phyloP scores from a whole-genome alignment of 2,329 filamentous ascomycete genomes.

The Sporothrix brasiliensis region DNA sequence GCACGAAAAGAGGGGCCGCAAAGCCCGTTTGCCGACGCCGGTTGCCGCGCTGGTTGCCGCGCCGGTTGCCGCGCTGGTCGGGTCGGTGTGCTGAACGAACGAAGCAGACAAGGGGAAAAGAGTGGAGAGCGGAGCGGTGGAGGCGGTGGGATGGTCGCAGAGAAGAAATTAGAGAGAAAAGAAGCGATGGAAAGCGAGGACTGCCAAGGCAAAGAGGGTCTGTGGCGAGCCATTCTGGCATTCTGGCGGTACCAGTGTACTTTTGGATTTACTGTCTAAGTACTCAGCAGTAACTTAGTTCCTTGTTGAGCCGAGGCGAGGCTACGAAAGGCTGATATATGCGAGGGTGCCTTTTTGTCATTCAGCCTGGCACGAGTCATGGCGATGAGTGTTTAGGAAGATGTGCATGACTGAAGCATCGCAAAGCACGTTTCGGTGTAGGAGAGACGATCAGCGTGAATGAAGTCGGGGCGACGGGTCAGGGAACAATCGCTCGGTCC shows the following conservation, averaged over 20 bases:
- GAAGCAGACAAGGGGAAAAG: too few relatives aligned
- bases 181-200: slow-evolving; percentile 6
- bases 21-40: neutral
- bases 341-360: neutral
- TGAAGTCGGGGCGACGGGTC: too few relatives aligned
- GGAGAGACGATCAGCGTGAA: too few relatives aligned
- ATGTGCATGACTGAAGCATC: too few relatives aligned
- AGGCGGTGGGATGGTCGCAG: neutral
- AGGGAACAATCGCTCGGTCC: too few relatives aligned
- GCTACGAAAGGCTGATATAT: slow-evolving; percentile 1
- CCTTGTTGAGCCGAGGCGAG: neutral
- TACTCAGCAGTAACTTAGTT: too few relatives aligned
- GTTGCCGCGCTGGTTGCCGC: slow-evolving; percentile 13
- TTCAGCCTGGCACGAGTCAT: neutral
- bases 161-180: neutral
- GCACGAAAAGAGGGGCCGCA: slow-evolving; percentile 9
- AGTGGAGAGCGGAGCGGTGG: neutral
- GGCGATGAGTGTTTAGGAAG: neutral
- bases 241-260: too few relatives aligned
- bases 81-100: neutral
- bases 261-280: too few relatives aligned
- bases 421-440: too few relatives aligned
- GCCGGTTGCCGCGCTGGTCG: slow-evolving; percentile 15
- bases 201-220: slow-evolving; percentile 16
- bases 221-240: slow-evolving; percentile 20